These are phyloP conservation scores for Suillus brevipes DNA, from an alignment of 768 basidiomycete species.

Conservation along the genomic window DNA sequence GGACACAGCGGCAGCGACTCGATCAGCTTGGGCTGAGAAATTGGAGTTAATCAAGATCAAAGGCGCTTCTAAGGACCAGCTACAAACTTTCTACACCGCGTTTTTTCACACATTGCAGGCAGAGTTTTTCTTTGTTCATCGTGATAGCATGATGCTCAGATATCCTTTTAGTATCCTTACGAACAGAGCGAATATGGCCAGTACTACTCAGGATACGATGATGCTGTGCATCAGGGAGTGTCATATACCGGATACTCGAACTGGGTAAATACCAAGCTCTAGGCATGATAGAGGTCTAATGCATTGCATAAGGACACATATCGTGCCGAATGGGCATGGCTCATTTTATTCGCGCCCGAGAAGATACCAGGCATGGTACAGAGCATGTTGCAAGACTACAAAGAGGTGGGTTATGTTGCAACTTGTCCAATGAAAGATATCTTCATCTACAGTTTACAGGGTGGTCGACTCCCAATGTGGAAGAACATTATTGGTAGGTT, in stretches of 20 bases:
- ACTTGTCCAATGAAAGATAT: slow-evolving; percentile 3
- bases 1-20: slow-evolving; percentile 47
- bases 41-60: slow-evolving; percentile 51
- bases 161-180: slow-evolving; percentile 62
- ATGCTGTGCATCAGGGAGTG: slow-evolving; percentile 57
- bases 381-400: slow-evolving; percentile 80
- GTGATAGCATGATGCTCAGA: not conserved
- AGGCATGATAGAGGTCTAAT: not conserved
- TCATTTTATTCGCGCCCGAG: slow-evolving; percentile 75
- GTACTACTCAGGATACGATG: slow-evolving; percentile 81
- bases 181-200: slow-evolving; percentile 64
- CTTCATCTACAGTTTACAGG: slow-evolving; percentile 30
- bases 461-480: slow-evolving; percentile 91
- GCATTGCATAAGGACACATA: slow-evolving; percentile 63
- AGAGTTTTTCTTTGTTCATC: slow-evolving; percentile 2
- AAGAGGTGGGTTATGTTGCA: slow-evolving; percentile 43
- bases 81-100: slow-evolving; percentile 57
- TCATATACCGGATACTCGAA: slow-evolving; percentile 83
- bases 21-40: slow-evolving; percentile 58
- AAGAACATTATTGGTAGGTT: slow-evolving; percentile 71
- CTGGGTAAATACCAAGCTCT: slow-evolving; percentile 49
- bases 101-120: slow-evolving; percentile 66
- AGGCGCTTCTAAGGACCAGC: slow-evolving; percentile 48
- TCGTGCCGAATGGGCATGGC: slow-evolving; percentile 78
- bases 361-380: slow-evolving; percentile 72